Base-by-base conservation (phyloP, 345 rosid species). In the Rubroshorea leprosula region DNA sequence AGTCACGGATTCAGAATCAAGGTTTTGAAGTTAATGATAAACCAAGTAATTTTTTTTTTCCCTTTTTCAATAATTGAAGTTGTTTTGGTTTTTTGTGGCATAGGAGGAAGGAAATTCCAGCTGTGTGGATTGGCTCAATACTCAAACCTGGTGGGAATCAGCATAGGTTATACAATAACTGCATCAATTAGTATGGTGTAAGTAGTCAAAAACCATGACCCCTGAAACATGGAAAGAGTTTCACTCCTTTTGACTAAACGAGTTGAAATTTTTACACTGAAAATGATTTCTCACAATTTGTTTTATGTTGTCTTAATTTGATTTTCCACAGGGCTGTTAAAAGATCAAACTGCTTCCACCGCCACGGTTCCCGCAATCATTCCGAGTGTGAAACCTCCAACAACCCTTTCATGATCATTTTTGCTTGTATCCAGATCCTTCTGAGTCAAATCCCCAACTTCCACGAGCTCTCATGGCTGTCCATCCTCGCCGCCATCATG, bases 161-260 rank as follows among this genome's bases (percentile, higher is more conserved):
- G 92, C 1, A 55, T 86, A 39, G 95, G 98, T 39, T 91, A 88
- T 70, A 91, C 95, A n/a, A 91, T 91, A 67, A 88, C 98, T 26
- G 86, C 92, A 13, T 86, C 98, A 9, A 84, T 88, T 24, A 91
- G 98, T 70, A 84, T 91, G 87, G 95, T 85, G 98, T 91, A 78
- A 85, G 96, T 68, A 58, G 48, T 47, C 35, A 57, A 16, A 25
- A 22, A 21, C 12, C 41, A 35, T 35, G 41, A 20, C 26, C 24
- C n/a, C 14, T 22, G 14, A 6, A 11, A 49, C 23, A 17, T 49
- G 2, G 19, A 46, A n/a, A 48, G 11, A 17, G n/a, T 2, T 35
- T 15, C 2, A 58, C 41, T 5, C n/a, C 21, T 39, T 47, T 52
- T 53, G 39, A 61, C 65, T 61, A 41, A 23, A 20, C n/a, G 14